Evolutionary conservation across 2,329 filamentous ascomycete genomes (phyloP), one percentile per base, ranked within the genome.

Genomic region (Elsinoe perseae): DNA sequence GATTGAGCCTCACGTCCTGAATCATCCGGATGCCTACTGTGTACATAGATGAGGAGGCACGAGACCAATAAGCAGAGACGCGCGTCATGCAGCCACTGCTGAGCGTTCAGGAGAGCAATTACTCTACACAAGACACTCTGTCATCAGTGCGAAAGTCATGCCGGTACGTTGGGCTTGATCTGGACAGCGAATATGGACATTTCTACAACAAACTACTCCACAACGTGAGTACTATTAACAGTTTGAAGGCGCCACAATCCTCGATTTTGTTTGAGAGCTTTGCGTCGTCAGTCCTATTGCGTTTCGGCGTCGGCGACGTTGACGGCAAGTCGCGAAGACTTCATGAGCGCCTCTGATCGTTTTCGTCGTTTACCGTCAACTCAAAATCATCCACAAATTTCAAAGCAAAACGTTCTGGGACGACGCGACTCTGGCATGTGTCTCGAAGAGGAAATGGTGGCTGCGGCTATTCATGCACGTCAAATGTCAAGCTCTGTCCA

Each of bases 401-500:
- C 28, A 21, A 18, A 52, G 30, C 25, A 16, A 28, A 52, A 52
- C 48, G 48, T 52, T 52, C 48, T 52, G 28, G 48, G 48, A 52
- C 28, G 48, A 52, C 48, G 48, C 30, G 48, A 21, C 48, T 34
- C 21, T n/a, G 28, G 30, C 20, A 18, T 36, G 25, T 36, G 28
- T 44, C 48, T 36, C 18, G n/a, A 52, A 20, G 8, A 38, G 48
- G 30, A 36, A 52, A 52, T 23, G 18, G 48, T 52, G 48, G 48
- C 48, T 44, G 48, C 32, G 48, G 28, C 48, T 38, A 52, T 52
- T 52, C 48, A 52, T 52, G 48, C 48, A 52, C 48, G 48, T 52
- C 48, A 52, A 38, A 52, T 18, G 48, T 52, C 48, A 52, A 52
- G 48, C 48, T 52, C n/a, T 20, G 48, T 52, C 48, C 48, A 52